These are phyloP conservation scores for Puccinia polysora DNA, from an alignment of 1,284 basidiomycete genomes.

Conservation along the genomic window DNA sequence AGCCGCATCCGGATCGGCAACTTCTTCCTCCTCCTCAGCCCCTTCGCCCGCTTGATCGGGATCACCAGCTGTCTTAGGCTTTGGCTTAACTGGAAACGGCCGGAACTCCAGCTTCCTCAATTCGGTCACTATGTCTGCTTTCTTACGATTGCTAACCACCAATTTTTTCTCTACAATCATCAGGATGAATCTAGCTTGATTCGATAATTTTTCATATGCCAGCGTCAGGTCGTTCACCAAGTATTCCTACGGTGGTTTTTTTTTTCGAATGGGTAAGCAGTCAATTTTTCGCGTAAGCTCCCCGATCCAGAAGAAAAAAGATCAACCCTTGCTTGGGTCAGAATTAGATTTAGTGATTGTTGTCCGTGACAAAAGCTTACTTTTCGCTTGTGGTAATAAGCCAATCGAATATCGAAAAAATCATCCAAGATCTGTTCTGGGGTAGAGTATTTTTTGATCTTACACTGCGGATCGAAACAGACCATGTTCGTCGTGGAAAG, in stretches of 20 bases:
- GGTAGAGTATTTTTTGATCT: slow-evolving; percentile 87
- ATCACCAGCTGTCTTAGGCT: slow-evolving; percentile 69
- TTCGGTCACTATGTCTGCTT: slow-evolving; percentile 76
- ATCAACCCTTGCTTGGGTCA: neutral
- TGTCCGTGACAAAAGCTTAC: slow-evolving; percentile 55
- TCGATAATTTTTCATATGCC: slow-evolving; percentile 78
- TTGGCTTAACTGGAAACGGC: slow-evolving; percentile 67
- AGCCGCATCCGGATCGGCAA: slow-evolving; percentile 54
- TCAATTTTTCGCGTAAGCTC: too few relatives aligned
- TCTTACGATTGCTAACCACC: slow-evolving; percentile 87
- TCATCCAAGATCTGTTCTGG: slow-evolving; percentile 91
- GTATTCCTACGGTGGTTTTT: slow-evolving; percentile 61
- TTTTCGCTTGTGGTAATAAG: slow-evolving; percentile 92
- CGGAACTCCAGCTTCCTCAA: slow-evolving; percentile 78
- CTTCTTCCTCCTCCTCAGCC: slow-evolving; percentile 61
- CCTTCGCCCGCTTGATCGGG: slow-evolving; percentile 59
- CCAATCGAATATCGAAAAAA: slow-evolving; percentile 82
- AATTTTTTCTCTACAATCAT: slow-evolving; percentile 90
- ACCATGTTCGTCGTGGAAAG: slow-evolving; percentile 96
- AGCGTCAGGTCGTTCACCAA: slow-evolving; percentile 78
- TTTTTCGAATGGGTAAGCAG: too few relatives aligned
- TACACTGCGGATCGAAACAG: slow-evolving; percentile 90
- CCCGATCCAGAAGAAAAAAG: neutral
- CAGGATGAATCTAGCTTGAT: slow-evolving; percentile 93
- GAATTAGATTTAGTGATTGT: neutral